Base-by-base conservation (phyloP, 1,139 yeast species). In the Diutina mesorugosa region DNA sequence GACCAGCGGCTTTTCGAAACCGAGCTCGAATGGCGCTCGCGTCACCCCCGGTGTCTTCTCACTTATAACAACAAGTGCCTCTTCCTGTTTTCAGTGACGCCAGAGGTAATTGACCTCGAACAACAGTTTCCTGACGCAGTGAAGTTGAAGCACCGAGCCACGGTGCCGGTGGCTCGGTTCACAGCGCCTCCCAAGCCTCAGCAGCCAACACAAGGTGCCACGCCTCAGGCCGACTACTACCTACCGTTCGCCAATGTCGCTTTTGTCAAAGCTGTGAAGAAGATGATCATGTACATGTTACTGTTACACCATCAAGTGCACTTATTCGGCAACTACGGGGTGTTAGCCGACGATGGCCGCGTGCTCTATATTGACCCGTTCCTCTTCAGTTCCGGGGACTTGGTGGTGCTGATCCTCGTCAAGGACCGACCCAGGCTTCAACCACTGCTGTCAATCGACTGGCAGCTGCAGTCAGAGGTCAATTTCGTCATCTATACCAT, bases 51-150 rank as follows among this genome's bases (percentile, higher is more conserved):
- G 55, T 77, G 79, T 8, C 69, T 86, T 52, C 76, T 84, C 6
- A 79, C 85, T 14, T 76, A 84, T 58, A 77, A 82, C 63, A 80
- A 84, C 60, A 82, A 83, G 61, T 84, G 81, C 57, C 69, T 86
- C 10, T 86, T 86, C 79, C 74, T 81, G 56, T 76, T 75, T 60
- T 65, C 65, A 38, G 79, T 86, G 59, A 73, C 64, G n/a, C 47
- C 55, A 56, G 30, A 60, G 56, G 10, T 68, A 67, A 4, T 72
- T 57, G 58, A 47, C 45, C 45, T 46, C 51, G 45, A 48, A 28
- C 18, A 53, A 29, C 41, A 52, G 51, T 45, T 56, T 51, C 32
- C 54, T 41, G 30, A 47, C 18, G 46, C 57, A 26, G 52, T 51
- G 50, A 41, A 51, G 47, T 52, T 63, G 60, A 74, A 62, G 60